Conservation (phyloP, 306 rosid species). For the Delonix regia region DNA sequence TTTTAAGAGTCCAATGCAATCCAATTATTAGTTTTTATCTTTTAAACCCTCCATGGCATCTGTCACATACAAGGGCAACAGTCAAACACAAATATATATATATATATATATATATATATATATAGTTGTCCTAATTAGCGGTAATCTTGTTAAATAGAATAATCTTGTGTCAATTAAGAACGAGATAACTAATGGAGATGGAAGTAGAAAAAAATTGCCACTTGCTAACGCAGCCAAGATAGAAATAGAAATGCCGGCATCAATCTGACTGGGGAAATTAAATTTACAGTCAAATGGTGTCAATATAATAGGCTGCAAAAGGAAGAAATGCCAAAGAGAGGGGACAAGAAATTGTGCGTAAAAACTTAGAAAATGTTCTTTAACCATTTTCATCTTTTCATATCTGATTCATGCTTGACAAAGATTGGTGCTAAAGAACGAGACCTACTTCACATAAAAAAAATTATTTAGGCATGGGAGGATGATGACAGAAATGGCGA, state of each 20-base stretch:
- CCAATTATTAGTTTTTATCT: background rate
- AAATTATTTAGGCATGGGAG: background rate
- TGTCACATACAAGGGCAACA: background rate
- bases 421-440: background rate
- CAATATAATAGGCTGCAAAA: background rate
- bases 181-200: background rate
- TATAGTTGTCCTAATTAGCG: background rate
- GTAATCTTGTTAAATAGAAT: background rate
- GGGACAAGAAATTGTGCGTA: slow-evolving; percentile 23
- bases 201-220: background rate
- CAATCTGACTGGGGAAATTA: background rate
- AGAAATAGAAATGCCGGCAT: background rate
- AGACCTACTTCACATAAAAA: background rate
- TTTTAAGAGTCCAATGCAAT: background rate
- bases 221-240: background rate
- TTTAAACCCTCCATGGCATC: background rate
- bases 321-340: slow-evolving; percentile 11
- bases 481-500: background rate
- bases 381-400: slow-evolving; percentile 30
- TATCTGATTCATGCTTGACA: slow-evolving; percentile 4
- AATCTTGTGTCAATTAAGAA: background rate
- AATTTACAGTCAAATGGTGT: background rate
- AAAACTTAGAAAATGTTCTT: background rate
- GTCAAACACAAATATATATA: no score
- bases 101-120: no score